Evolutionary conservation across 371 early-diverging fungal genomes (phyloP).

Genomic region (Blastocladiella emersonii): DNA sequence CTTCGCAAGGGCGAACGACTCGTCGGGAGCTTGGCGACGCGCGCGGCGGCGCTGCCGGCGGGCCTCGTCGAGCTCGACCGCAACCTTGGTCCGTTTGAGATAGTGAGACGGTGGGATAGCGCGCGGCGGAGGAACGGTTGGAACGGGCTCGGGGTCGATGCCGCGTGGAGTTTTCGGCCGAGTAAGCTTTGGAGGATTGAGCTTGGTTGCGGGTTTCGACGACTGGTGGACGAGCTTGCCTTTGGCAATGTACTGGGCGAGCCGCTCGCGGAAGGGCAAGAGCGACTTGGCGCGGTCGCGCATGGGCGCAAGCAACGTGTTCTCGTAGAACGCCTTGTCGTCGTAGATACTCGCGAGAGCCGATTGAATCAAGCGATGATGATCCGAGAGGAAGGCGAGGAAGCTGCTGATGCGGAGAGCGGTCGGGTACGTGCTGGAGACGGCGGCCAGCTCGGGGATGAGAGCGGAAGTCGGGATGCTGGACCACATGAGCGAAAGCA

Average conservation of each 20-base stretch:
- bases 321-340: background rate
- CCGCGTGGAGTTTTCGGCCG: background rate
- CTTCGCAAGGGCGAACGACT: too few species aligned
- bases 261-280: background rate
- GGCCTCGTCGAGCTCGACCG: background rate
- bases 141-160: background rate
- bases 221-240: background rate
- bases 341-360: background rate
- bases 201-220: background rate
- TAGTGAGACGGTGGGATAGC: background rate
- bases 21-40: too few species aligned
- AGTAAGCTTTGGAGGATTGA: background rate
- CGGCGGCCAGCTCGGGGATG: background rate
- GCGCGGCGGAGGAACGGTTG: background rate
- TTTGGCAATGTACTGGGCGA: background rate
- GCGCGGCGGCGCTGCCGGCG: background rate
- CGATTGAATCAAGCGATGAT: background rate
- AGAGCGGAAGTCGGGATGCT: background rate
- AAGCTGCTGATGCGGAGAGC: background rate
- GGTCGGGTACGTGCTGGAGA: background rate
- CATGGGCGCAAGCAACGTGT: background rate
- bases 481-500: too few species aligned
- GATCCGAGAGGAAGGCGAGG: background rate
- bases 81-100: background rate
- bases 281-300: background rate